A percentile compares a stretch with the other conserved stretches of the same genome.
These are phyloP conservation scores for Boehmeria nivea DNA, from an alignment of 306 rosid genomes.

Conservation along the genomic window DNA sequence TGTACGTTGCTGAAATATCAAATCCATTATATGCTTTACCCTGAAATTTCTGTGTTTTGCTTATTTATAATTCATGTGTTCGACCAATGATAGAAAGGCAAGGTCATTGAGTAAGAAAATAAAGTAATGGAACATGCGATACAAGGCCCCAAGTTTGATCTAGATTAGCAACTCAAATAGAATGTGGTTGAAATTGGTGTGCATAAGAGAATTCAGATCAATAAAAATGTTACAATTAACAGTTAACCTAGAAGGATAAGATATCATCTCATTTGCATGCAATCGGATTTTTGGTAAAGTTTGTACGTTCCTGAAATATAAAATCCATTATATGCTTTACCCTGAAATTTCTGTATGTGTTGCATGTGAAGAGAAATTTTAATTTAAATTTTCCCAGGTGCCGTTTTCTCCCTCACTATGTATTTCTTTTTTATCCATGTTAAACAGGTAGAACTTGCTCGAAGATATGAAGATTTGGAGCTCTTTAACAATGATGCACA, in stretches of 20 bases:
- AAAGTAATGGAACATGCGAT: no score
- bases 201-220: no score
- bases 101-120: no score
- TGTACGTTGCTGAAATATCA: background rate
- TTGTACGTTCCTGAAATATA: background rate
- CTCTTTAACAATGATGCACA: constrained; percentile 63
- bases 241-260: background rate
- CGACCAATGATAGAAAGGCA: no score
- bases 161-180: no score
- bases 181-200: no score
- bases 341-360: no score
- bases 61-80: no score
- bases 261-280: background rate
- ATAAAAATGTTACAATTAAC: background rate
- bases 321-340: background rate
- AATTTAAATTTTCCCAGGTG: background rate
- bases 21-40: background rate
- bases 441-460: constrained; percentile 79
- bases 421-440: constrained; percentile 19
- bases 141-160: no score
- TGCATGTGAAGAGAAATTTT: no score
- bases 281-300: background rate
- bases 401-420: constrained; percentile 14
- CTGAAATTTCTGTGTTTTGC: background rate
- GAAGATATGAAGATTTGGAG: constrained; percentile 58